Percentiles rank a stretch among this genome's conserved stretches.
Conservation (phyloP, 73 alveolate genomes). For the Symbiodinium natans region DNA sequence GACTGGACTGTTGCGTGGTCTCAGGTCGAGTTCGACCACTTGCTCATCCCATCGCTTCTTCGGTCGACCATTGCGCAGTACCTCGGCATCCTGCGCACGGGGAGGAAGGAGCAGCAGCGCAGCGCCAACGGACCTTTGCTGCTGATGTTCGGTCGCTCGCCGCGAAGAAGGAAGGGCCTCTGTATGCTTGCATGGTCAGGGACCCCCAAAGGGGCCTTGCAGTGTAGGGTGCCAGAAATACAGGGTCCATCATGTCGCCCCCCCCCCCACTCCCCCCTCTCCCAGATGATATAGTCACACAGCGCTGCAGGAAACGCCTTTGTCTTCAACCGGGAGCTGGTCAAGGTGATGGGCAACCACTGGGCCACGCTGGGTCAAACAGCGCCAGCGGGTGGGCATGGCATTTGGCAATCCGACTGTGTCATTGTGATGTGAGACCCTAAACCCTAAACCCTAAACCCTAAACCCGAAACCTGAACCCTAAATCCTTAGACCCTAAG, state of each 20-base stretch:
- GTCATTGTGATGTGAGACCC: background rate
- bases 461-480: background rate
- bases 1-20: background rate
- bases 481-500: too few species aligned
- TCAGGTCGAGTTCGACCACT: conserved; percentile 62
- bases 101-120: conserved; percentile 47
- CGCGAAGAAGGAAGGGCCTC: background rate
- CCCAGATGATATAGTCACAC: too few species aligned
- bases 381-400: conserved; percentile 43
- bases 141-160: conserved; percentile 80
- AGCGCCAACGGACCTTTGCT: conserved; percentile 34
- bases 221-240: too few species aligned
- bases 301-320: conserved; percentile 40
- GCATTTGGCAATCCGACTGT: background rate
- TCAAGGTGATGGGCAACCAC: conserved; percentile 20
- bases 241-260: too few species aligned
- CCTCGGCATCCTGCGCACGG: background rate
- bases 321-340: conserved; percentile 43
- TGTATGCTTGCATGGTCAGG: too few species aligned
- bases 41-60: background rate
- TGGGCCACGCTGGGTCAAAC: conserved; percentile 30
- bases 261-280: too few species aligned
- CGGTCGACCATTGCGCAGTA: conserved; percentile 17
- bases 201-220: too few species aligned
- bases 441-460: background rate